These are phyloP conservation scores for Sugiyamaella xylanicola DNA, from an alignment of 1,139 yeast species.

Conservation along the genomic window DNA sequence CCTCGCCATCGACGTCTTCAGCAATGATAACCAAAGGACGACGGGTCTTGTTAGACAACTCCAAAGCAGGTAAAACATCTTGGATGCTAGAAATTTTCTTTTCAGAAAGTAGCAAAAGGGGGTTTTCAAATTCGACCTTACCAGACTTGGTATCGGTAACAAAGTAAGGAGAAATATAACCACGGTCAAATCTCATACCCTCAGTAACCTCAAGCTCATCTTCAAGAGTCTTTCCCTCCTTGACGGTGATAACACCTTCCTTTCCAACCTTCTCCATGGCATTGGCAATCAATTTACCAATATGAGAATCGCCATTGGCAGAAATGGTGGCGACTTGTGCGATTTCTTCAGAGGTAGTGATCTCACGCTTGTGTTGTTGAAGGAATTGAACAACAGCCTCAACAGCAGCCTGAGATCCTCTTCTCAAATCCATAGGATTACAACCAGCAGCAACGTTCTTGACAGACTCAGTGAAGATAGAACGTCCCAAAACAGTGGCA, in stretches of 20 bases:
- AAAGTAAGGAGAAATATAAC: conserved; percentile 96
- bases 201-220: conserved; percentile 98
- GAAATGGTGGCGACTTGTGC: conserved; percentile 99
- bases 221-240: conserved; percentile 96
- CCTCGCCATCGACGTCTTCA: conserved; percentile 98
- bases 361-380: conserved; percentile 90
- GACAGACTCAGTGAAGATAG: conserved; percentile 95
- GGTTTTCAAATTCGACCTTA: conserved; percentile 97
- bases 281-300: conserved; percentile 88
- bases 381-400: conserved; percentile 92
- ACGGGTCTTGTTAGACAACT: conserved; percentile 90
- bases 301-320: conserved; percentile 95
- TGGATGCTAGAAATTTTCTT: conserved; percentile 92
- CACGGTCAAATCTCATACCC: conserved; percentile 99
- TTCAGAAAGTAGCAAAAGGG: conserved; percentile 85
- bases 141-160: conserved; percentile 96
- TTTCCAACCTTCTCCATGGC: conserved; percentile 99
- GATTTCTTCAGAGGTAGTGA: conserved; percentile 94
- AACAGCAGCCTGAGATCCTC: conserved; percentile 98
- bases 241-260: conserved; percentile 98
- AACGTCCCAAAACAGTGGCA: conserved; percentile 96
- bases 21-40: conserved; percentile 95
- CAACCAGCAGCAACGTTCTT: conserved; percentile 99
- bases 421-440: conserved; percentile 98
- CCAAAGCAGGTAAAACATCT: conserved; percentile 92